These are phyloP conservation scores for Psidium friedrichsthalianum DNA, from an alignment of 345 rosid genomes.

Conservation along the genomic window DNA sequence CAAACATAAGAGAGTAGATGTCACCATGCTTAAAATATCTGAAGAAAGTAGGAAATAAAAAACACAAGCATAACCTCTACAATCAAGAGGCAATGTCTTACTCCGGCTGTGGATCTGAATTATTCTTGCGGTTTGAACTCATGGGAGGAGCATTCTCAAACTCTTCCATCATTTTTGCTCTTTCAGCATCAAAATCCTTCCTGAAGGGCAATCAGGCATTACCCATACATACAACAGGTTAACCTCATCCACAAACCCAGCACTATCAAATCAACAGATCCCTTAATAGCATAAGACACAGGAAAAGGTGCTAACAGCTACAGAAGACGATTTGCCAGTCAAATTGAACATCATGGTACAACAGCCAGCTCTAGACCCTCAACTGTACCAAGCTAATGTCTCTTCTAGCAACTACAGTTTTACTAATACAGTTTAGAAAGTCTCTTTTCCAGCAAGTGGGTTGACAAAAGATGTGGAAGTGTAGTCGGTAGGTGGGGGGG, in stretches of 20 bases:
- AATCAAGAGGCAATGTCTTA: conserved; percentile 10
- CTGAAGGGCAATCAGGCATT: conserved; percentile 19
- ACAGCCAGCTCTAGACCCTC: not conserved
- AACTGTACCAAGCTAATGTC: not conserved
- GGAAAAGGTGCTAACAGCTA: not conserved
- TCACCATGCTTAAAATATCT: not conserved
- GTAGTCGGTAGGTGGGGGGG: not conserved
- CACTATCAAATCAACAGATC: not conserved
- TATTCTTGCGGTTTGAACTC: conserved; percentile 32
- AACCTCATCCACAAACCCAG: not conserved
- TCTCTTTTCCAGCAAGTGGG: not conserved
- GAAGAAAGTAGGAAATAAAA: not conserved
- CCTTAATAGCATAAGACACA: not conserved
- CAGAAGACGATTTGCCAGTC: not conserved
- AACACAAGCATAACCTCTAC: not conserved
- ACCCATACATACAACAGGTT: not conserved
- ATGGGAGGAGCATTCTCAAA: conserved; percentile 22
- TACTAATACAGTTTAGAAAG: not conserved
- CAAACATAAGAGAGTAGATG: not conserved
- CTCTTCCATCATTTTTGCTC: conserved; percentile 39
- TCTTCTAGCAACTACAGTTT: not conserved
- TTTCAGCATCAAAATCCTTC: conserved; percentile 76
- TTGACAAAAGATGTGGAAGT: not conserved
- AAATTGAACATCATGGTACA: not conserved
- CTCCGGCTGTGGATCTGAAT: conserved; percentile 37